Evolutionary conservation across 2,329 filamentous ascomycete species (phyloP), one percentile per base, ranked within the genome.

Genomic region (Talaromyces sp.): DNA sequence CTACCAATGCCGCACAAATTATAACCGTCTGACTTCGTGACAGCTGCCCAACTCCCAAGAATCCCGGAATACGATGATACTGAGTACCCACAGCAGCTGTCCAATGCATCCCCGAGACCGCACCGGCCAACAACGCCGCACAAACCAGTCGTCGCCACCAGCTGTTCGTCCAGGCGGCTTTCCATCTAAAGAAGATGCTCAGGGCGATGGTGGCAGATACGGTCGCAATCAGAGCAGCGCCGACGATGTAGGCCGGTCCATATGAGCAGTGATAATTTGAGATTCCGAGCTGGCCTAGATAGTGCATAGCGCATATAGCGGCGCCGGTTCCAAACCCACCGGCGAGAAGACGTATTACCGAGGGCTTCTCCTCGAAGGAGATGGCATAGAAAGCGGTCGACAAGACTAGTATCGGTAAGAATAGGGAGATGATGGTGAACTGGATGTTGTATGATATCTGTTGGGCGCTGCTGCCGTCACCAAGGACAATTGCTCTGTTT

Each of bases 41-140:
- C 33, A 85, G 75, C 57, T 81, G 74, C 57, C 79, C 78, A 49
- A 72, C 75, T 15, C 74, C 66, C 39, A 68, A 70, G 69, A 58
- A 81, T 79, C 61, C 83, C 74, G 52, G 81, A 73, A 68, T 84
- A 76, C 61, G 91, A 50, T 82, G 83, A 74, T 93, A 95, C 9
- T 77, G 74, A 3, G 91, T 95, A 17, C 90, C 90, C 11, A 86
- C 83, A 3, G 89, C 85, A 37, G 90, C 92, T 64, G 89, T 89
- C 90, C 91, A 96, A 78, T 96, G 92, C 92, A 96, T 95, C 0
- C 90, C 91, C 10, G 89, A 93, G 2, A 95, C 90, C 47, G 90
- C 91, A 17, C 85, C 82, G 9, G 90, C 90, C 47, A 96, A 82
- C 19, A 93, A 77, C 54, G 87, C 78, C 10, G 89, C 89, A 67